Base-by-base conservation (phyloP, 1,284 basidiomycete genomes). In the Rhodofomes roseus region DNA sequence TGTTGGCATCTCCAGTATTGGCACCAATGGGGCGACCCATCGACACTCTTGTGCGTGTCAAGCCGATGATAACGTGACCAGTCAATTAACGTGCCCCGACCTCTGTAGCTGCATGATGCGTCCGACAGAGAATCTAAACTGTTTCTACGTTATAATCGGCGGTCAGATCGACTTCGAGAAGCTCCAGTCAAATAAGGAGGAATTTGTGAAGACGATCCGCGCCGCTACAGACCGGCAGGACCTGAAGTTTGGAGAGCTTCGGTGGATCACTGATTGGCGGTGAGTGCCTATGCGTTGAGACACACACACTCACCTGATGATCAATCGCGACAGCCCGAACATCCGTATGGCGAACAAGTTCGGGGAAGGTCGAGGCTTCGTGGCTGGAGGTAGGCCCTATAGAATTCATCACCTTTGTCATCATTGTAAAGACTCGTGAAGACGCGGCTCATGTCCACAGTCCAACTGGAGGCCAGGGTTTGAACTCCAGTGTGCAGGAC, bases 291-390 rank as follows among this genome's bases (percentile, higher is more conserved):
- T 18, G 25, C 18, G 27, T n/a, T 7, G 25, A 41, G 11, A 4
- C 2, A 39, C 23, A 55, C 5, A 34, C 25, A 2, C 3, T 27
- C 29, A 5, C 16, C 14, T 53, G 25, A 52, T 2, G n/a, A 2
- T 37, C 23, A 3, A 5, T 58, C 20, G 1, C 40, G 16, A 23
- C 34, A 77, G 77, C 29, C 70, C 74, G 0, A 77, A 75, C 59
- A 73, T 77, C 50, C 63, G 75, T 2, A 74, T 76, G 69, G 72
- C 71, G 2, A 68, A 75, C 41, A 70, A 70, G 51, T 73, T 78
- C 60, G 60, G 58, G 9, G 66, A 68, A 25, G 76, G 73, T 0
- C 60, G 73, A 9, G 70, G 70, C 1, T 77, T 78, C 58, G 58
- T 78, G 20, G 70, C 65, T 4, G 76, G 77, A 65, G 77, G 76